Conservation (phyloP, 768 basidiomycete species). For the Lactarius deliciosus region DNA sequence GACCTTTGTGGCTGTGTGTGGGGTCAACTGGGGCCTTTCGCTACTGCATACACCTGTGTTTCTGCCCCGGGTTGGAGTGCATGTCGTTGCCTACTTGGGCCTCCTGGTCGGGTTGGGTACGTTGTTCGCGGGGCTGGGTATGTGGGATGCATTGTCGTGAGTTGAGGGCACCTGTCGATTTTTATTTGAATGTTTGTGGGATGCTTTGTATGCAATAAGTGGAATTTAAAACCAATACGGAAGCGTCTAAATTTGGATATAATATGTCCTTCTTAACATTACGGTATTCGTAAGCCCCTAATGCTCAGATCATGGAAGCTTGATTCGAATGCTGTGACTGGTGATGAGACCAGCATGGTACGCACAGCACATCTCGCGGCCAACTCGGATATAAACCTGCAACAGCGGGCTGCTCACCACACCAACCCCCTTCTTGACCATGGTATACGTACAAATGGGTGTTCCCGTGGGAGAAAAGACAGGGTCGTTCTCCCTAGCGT, state of each 20-base stretch:
- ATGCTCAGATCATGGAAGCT: constrained; percentile 11
- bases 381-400: neutral
- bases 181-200: no score
- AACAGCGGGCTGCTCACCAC: neutral
- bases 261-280: neutral
- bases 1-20: constrained; percentile 35
- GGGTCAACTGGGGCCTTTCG: constrained; percentile 51
- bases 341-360: constrained; percentile 4
- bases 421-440: neutral
- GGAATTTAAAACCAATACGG: neutral
- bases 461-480: neutral
- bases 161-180: neutral
- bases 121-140: constrained; percentile 70
- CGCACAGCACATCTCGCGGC: neutral
- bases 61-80: constrained; percentile 72
- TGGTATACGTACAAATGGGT: neutral
- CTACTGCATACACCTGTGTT: constrained; percentile 66
- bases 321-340: constrained; percentile 4
- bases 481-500: neutral
- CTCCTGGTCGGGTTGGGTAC: constrained; percentile 63
- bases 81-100: constrained; percentile 70
- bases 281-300: neutral
- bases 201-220: neutral
- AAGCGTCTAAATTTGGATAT: neutral
- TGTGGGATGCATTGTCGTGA: constrained; percentile 66